Conservation (phyloP, 2,329 filamentous ascomycete species). For the Hymenoscyphus occultus region DNA sequence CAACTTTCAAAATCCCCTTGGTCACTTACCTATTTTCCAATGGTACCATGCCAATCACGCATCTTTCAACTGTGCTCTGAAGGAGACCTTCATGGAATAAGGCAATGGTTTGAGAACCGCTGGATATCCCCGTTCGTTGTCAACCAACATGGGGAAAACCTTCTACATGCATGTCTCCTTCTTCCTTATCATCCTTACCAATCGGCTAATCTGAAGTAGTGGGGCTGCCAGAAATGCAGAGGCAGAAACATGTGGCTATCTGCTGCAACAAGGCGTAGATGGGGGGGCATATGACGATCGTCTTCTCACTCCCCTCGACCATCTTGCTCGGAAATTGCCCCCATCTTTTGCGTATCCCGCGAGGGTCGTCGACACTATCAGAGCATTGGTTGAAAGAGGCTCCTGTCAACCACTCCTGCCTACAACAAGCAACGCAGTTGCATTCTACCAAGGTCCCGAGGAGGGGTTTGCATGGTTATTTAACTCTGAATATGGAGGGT, state of each 20-base stretch:
- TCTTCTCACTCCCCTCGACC: slow-evolving; percentile 16
- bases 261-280: slow-evolving; percentile 16
- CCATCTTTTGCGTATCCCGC: slow-evolving; percentile 9
- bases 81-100: slow-evolving; percentile 9
- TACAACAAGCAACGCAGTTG: slow-evolving; percentile 16
- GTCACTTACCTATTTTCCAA: slow-evolving; percentile 11
- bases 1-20: slow-evolving; percentile 12
- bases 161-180: slow-evolving; percentile 21
- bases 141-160: slow-evolving; percentile 17
- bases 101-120: slow-evolving; percentile 2
- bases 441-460: slow-evolving; percentile 17
- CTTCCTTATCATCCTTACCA: no score
- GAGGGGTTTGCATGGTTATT: slow-evolving; percentile 21
- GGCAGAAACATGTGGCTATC: slow-evolving; percentile 10
- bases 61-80: slow-evolving; percentile 16
- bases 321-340: slow-evolving; percentile 16
- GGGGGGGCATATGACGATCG: slow-evolving; percentile 15
- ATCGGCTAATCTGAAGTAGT: background rate
- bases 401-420: slow-evolving; percentile 17
- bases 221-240: slow-evolving; percentile 15
- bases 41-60: slow-evolving; percentile 12
- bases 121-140: slow-evolving; percentile 16
- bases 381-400: slow-evolving; percentile 14
- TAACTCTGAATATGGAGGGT: slow-evolving; percentile 14
- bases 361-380: slow-evolving; percentile 18